phyloP scores from a whole-genome alignment of 1,284 basidiomycete genomes.

The Taiwanofungus camphoratus region DNA sequence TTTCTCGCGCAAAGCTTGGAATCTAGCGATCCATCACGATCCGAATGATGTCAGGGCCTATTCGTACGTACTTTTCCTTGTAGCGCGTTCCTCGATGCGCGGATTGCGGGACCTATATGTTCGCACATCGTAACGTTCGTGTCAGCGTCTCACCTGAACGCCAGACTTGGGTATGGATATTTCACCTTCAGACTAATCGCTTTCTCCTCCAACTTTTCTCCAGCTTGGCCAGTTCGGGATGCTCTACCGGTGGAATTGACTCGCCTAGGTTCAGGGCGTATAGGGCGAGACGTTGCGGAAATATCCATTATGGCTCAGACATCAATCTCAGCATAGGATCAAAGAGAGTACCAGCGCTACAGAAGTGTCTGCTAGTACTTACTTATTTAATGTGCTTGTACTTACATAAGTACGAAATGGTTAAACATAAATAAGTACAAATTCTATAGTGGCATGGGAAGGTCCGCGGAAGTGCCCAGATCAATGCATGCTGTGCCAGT shows the following conservation, averaged over 20 bases:
- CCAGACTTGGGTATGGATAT: background rate
- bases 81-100: constrained; percentile 18
- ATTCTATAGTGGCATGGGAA: no score
- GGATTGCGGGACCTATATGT: background rate
- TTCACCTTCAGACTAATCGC: background rate
- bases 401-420: no score
- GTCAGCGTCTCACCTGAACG: no score
- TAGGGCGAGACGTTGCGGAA: background rate
- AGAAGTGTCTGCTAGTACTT: no score
- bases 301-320: no score
- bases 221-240: background rate
- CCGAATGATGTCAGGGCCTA: background rate
- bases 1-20: constrained; percentile 45
- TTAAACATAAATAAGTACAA: no score
- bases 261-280: background rate
- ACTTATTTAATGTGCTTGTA: no score
- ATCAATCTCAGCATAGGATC: no score
- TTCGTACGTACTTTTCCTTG: constrained; percentile 24
- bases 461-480: no score
- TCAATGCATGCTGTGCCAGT: no score
- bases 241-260: background rate
- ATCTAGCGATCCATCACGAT: constrained; percentile 29
- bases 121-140: background rate
- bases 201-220: background rate
- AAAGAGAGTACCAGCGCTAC: no score